Base-by-base conservation (phyloP, 2,329 filamentous ascomycete genomes). In the Phialocephala subalpina region DNA sequence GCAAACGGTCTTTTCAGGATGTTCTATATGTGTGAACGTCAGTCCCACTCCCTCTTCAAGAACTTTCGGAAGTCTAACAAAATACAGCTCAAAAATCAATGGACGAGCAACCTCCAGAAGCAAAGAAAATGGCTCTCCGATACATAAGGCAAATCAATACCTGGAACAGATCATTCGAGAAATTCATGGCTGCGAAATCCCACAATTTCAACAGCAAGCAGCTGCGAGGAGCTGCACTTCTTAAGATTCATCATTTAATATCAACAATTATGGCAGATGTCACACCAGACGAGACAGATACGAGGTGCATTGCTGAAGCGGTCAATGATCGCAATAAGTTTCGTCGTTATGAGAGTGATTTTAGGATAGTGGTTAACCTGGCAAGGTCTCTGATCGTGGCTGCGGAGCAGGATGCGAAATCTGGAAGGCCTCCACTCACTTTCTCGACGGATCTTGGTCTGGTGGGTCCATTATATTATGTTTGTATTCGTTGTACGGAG, bases 381-480 rank as follows among this genome's bases (percentile, higher is more conserved):
- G 72, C 65, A 8, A 62, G 65, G 27, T 74, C 74, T 18, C 55
- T 76, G 1, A 73, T 75, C 35, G 65, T 67, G 20, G 69, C 74
- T 25, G 66, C 67, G 0, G 73, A 75, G 38, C 63, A 70, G 38
- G 73, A 75, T 64, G 49, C 66, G 12, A 69, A 65, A 58, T 60
- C 56, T 8, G 73, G 72, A 4, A 72, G 70, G 59, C 57, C 70
- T 14, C 25, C 68, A 4, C 63, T 73, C 9, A 72, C 70, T 1
- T 76, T 76, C 42, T 73, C 71, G 12, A 69, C 74, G 0, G 75
- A 76, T 49, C 59, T 76, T 1, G 74, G 73, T 0, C 47, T 77
- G 14, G 65, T 77, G 3, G 74, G 69, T 2, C 74, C 75, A 1
- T 58, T 77, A 11, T 77, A 74, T 58, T 76, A 72, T 59, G 63